Conservation (phyloP, 495 filamentous ascomycete genomes). For the Daldinia concentrica region DNA sequence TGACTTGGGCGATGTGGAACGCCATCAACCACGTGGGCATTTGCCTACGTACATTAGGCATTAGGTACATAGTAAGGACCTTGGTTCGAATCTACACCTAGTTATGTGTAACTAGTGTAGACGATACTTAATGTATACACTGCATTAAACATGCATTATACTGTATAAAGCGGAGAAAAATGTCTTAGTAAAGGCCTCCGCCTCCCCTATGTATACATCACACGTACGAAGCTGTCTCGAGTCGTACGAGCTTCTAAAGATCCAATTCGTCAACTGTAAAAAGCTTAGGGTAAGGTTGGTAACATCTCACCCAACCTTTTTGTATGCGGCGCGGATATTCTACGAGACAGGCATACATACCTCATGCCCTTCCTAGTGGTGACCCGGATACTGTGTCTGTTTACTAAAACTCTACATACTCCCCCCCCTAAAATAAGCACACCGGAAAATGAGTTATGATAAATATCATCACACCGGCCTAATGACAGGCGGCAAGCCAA, state of each 20-base stretch:
- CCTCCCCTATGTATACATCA: conserved; percentile 16
- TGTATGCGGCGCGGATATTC: conserved; percentile 39
- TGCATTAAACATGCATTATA: conserved; percentile 32
- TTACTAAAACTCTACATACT: not conserved
- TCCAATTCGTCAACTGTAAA: conserved; percentile 33
- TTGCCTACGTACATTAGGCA: not conserved
- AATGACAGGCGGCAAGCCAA: conserved; percentile 23
- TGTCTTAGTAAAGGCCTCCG: conserved; percentile 30
- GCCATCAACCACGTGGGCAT: conserved; percentile 38
- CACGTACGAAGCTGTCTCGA: conserved; percentile 19
- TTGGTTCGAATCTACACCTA: conserved; percentile 19
- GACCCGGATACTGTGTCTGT: conserved; percentile 30
- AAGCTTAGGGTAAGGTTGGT: conserved; percentile 37
- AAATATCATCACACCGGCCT: conserved; percentile 32
- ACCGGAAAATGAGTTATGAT: conserved; percentile 38
- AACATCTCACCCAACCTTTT: conserved; percentile 36
- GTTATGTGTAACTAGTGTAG: not conserved
- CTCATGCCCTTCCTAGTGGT: not conserved
- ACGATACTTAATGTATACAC: conserved; percentile 1
- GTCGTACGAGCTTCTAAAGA: conserved; percentile 30
- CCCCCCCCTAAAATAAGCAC: conserved; percentile 18
- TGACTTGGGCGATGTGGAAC: conserved; percentile 25
- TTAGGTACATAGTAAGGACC: not conserved
- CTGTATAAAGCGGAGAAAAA: conserved; percentile 40
- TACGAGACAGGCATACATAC: conserved; percentile 31